Evolutionary conservation across 139 green algal species (phyloP), one percentile per base, ranked within the genome.

Genomic region (Picochlorum sp.): DNA sequence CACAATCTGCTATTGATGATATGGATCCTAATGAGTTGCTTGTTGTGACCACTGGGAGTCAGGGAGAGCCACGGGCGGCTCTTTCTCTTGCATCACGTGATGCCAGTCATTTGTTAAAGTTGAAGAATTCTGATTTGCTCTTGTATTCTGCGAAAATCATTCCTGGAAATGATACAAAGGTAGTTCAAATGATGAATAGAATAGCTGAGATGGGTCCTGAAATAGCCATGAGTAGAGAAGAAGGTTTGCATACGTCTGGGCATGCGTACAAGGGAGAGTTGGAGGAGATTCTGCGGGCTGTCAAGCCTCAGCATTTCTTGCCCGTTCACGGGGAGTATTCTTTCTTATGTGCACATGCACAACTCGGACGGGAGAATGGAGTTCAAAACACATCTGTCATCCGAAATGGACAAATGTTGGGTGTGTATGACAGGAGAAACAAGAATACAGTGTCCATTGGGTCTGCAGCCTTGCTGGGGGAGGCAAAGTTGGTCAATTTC

Each of bases 231-330:
- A 83, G 84, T 4, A 59, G 87, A 5, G 71, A 74, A 8, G 84
- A 93, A 45, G 80, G 83, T 38, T 79, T 98, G 69, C 92, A 98
- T 73, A 89, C 89, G 41, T 78, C 83, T 64, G 85, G 84, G 7
- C 86, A 91, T 61, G 87, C 86, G 2, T 95, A 92, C 80, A 86
- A 75, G 74, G 89, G 83, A 37, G 80, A 95, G 70, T 71, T 97
- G 44, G 75, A 86, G 69, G 92, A 97, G 82, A 73, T 97, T 32
- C 68, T 99, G 61, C 74, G 82, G 13, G 73, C 89, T 16, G 82
- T 96, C 11, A 90, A 94, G 69, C 94, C 94, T 14, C 88, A 98
- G 78, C 89, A 97, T 81, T 99, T 99, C 69, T 72, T 99, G 66
- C 94, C 94, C 0, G 90, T 99, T 49, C 94, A 99, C 66, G 94